These are phyloP conservation scores for Pseudocercospora ulei DNA, from an alignment of 2,329 filamentous ascomycete species.

Conservation along the genomic window DNA sequence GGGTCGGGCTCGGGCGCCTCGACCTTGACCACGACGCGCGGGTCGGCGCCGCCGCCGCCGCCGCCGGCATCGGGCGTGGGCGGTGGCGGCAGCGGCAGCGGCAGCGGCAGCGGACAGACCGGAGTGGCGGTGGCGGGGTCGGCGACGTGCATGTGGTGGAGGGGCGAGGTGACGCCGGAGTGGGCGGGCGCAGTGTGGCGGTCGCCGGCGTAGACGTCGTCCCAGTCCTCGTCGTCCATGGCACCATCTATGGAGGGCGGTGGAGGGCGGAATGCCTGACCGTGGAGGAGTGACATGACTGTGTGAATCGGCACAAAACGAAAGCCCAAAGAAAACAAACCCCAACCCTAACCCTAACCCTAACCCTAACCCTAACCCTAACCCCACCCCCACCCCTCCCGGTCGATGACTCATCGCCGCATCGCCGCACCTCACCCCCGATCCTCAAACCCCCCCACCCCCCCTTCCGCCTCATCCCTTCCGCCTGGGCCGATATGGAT, in stretches of 20 bases:
- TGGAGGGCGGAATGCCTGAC: too few species aligned
- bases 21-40: not conserved
- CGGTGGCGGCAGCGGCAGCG: not conserved
- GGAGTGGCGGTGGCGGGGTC: not conserved
- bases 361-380: too few species aligned
- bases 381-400: too few species aligned
- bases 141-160: not conserved
- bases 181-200: not conserved
- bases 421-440: too few species aligned
- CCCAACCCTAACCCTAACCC: too few species aligned
- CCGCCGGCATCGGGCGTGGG: not conserved
- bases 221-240: slow-evolving; percentile 31
- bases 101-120: not conserved
- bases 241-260: too few species aligned
- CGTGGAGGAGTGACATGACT: too few species aligned
- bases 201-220: slow-evolving; percentile 28
- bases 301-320: too few species aligned
- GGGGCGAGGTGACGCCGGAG: not conserved
- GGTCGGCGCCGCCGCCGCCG: too few species aligned
- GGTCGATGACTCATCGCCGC: too few species aligned
- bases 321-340: too few species aligned
- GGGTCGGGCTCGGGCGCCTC: not conserved
- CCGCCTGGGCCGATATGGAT: too few species aligned
- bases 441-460: slow-evolving; percentile 20
- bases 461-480: slow-evolving; percentile 54